These are phyloP conservation scores for Ilex asprella DNA, from an alignment of 257 asterid species.

Conservation along the genomic window DNA sequence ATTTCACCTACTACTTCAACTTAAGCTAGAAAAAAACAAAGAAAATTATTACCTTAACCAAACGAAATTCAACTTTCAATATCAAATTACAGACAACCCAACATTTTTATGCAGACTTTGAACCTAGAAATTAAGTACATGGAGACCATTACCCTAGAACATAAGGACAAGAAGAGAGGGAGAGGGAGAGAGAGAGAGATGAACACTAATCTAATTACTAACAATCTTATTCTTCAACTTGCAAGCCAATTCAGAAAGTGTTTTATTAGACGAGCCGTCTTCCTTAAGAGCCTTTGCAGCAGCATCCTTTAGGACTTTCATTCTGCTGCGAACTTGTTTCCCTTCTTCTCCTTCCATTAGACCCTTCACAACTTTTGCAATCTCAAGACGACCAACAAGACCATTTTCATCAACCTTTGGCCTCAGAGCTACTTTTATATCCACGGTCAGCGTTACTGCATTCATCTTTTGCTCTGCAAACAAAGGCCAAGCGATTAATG, in stretches of 20 bases:
- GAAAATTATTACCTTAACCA: too few species aligned
- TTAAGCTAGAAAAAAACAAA: too few species aligned
- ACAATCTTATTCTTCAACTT: conserved; percentile 18
- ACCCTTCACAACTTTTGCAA: background rate
- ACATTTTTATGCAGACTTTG: too few species aligned
- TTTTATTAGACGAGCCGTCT: conserved; percentile 26
- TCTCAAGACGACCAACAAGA: background rate
- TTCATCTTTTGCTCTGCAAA: conserved; percentile 78
- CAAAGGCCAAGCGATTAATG: conserved; percentile 79
- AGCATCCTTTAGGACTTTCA: conserved; percentile 49
- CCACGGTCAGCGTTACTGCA: conserved; percentile 46
- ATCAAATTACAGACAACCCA: too few species aligned
- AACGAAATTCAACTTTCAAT: too few species aligned
- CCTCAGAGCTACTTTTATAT: conserved; percentile 40
- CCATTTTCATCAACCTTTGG: conserved; percentile 41
- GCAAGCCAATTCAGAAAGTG: conserved; percentile 21
- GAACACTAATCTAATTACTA: background rate
- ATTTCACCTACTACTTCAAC: too few species aligned
- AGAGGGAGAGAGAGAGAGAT: too few species aligned
- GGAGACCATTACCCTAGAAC: background rate
- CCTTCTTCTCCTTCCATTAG: conserved; percentile 44
- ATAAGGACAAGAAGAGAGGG: background rate
- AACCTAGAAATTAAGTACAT: too few species aligned
- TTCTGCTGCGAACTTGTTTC: conserved; percentile 38
- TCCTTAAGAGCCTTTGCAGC: conserved; percentile 27